Conservation (phyloP, 352 stramenopile genomes). For the Elongisporangium undulatum region DNA sequence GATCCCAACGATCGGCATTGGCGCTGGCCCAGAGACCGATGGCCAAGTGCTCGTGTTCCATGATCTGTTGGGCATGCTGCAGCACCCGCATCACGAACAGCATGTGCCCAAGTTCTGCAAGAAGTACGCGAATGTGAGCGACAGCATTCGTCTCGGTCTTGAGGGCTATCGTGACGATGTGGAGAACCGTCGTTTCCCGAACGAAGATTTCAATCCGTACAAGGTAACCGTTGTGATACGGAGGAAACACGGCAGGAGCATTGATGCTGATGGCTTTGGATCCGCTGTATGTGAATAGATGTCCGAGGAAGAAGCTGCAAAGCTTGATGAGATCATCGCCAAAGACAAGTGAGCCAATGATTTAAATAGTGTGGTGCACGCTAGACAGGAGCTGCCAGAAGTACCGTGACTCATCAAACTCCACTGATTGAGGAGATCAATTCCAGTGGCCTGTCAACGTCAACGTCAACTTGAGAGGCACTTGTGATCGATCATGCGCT, state of each 20-base stretch:
- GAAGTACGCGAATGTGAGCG: slow-evolving; percentile 94
- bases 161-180: slow-evolving; percentile 96
- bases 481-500: no score
- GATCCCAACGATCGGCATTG: slow-evolving; percentile 99
- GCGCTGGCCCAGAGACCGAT: slow-evolving; percentile 90
- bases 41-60: slow-evolving; percentile 98
- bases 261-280: background rate
- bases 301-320: slow-evolving; percentile 70
- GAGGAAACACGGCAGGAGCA: no score
- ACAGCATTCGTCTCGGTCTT: slow-evolving; percentile 91
- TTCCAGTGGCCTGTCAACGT: no score
- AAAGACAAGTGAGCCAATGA: no score
- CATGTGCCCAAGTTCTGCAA: slow-evolving; percentile 98
- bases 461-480: no score
- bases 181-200: slow-evolving; percentile 93
- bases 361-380: no score
- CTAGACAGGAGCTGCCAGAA: no score
- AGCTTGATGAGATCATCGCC: slow-evolving; percentile 55
- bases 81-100: slow-evolving; percentile 97
- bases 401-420: no score
- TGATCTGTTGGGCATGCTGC: slow-evolving; percentile 97
- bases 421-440: no score
- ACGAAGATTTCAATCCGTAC: slow-evolving; percentile 93
- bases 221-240: slow-evolving; percentile 56
- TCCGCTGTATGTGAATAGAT: slow-evolving; percentile 37